Evolutionary conservation across 139 green algal species (phyloP), one percentile per base, ranked within the genome.

Genomic region (Chlorella sp.): DNA sequence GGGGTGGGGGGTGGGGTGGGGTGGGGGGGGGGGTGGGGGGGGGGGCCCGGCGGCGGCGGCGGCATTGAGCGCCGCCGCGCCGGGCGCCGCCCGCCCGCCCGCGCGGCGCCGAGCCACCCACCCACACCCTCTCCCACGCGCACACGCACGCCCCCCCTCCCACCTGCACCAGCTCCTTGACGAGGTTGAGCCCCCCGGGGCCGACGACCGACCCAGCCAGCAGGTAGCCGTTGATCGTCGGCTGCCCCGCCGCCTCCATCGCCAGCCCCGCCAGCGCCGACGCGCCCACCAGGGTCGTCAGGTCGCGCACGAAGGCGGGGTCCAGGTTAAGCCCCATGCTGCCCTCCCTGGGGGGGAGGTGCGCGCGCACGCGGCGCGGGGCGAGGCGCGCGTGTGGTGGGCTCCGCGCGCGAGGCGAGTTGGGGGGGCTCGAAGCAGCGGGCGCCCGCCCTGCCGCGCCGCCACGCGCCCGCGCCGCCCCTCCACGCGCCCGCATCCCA

Each of bases 181-280:
- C 84, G 2, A 96, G 74, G 12, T 76, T 77, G n/a, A 99, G 76
- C 0, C 95, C 95, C 0, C 95, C 96, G 0, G 95, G 94, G 5
- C 96, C 96, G 38, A 98, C 86, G 4, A 96, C 50, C 12, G 90
- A 90, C 0, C 96, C 96, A 23, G 95, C 96, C 7, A 97, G 77
- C n/a, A 99, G 89, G 83, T 98, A 99, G 15, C 96, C 95, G 71
- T 96, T 97, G 82, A 97, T 97, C 33, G 91, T 83, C 0, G 96
- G 96, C 88, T 98, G 95, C 46, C 88, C 79, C 38, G 98, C 38
- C 1, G 87, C 68, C 76, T 94, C 90, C 77, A 95, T 93, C 3
- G 89, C 21, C 64, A 88, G 74, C 12, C 93, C 95, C 4, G 89
- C 87, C n/a, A 88, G 82, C 43, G 89, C 87, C 29, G 89, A 88